Conservation (phyloP, 139 green algal genomes). For the Micractinium sp. region DNA sequence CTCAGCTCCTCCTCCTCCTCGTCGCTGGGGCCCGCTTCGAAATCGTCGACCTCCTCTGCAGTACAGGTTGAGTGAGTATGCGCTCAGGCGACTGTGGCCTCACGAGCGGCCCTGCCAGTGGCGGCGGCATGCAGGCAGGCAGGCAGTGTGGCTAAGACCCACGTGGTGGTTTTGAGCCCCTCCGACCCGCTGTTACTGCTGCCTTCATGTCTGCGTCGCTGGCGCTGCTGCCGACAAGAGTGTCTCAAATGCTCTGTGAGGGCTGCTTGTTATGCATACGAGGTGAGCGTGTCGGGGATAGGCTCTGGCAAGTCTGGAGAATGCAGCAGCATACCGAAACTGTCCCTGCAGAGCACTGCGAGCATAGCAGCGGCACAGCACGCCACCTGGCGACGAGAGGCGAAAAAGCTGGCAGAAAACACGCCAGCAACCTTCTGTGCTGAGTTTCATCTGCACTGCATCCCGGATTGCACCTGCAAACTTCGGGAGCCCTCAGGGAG, state of each 20-base stretch:
- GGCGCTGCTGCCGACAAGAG: background rate
- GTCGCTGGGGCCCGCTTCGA: constrained; percentile 22
- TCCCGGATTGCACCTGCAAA: too few species aligned
- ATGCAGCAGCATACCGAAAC: too few species aligned
- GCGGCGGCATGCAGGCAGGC: background rate
- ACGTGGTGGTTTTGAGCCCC: background rate
- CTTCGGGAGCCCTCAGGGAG: background rate
- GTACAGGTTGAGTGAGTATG: too few species aligned
- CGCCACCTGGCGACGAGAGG: background rate
- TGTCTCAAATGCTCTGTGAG: background rate
- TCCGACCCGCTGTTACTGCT: background rate
- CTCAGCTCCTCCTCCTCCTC: constrained; percentile 19
- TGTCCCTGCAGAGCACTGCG: background rate
- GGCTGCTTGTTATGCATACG: background rate
- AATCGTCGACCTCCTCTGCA: constrained; percentile 1
- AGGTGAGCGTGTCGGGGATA: background rate
- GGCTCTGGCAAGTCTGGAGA: background rate
- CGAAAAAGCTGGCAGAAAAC: too few species aligned
- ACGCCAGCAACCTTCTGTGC: too few species aligned
- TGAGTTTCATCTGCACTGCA: too few species aligned
- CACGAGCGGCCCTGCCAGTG: background rate
- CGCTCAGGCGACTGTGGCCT: background rate
- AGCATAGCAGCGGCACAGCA: background rate
- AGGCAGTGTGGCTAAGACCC: background rate
- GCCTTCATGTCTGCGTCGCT: background rate